Evolutionary conservation across 1,284 basidiomycete species (phyloP).

Genomic region (Gomphus bonarii): DNA sequence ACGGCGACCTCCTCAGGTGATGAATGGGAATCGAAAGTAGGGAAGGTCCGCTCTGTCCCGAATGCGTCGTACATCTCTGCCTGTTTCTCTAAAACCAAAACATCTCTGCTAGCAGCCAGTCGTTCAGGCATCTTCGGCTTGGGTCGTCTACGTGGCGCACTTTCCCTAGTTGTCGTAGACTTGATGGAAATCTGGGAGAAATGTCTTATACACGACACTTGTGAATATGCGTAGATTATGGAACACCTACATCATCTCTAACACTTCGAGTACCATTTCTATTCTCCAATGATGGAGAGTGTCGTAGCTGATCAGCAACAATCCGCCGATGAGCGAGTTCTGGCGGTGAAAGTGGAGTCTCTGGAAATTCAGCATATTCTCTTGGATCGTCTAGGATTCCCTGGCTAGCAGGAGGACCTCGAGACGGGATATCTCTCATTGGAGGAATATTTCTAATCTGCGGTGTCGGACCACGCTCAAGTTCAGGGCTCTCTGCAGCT

Average conservation of each 20-base stretch:
- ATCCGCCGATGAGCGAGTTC: neutral
- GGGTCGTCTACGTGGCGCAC: neutral
- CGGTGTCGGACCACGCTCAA: neutral
- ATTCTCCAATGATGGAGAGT: neutral
- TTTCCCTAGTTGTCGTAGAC: neutral
- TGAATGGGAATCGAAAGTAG: neutral
- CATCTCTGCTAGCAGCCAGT: neutral
- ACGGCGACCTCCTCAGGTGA: neutral
- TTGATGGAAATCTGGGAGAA: conserved; percentile 3
- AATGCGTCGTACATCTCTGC: conserved; percentile 8
- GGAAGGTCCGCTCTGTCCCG: neutral
- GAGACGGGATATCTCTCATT: neutral
- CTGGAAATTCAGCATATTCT: conserved; percentile 4
- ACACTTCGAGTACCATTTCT: neutral
- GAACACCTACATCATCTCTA: conserved; percentile 8
- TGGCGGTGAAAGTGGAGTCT: neutral
- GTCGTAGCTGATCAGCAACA: conserved; percentile 1
- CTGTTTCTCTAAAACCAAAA: conserved; percentile 4
- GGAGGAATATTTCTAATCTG: neutral
- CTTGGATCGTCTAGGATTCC: conserved; percentile 6
- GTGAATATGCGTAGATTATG: neutral
- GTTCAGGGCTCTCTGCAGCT: conserved; percentile 4
- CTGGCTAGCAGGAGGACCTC: neutral
- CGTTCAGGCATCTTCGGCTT: conserved; percentile 3
- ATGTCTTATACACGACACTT: neutral